Evolutionary conservation across 305 asterid genomes (phyloP), one percentile per base, ranked within the genome.

Genomic region (Fraxinus dipetala): DNA sequence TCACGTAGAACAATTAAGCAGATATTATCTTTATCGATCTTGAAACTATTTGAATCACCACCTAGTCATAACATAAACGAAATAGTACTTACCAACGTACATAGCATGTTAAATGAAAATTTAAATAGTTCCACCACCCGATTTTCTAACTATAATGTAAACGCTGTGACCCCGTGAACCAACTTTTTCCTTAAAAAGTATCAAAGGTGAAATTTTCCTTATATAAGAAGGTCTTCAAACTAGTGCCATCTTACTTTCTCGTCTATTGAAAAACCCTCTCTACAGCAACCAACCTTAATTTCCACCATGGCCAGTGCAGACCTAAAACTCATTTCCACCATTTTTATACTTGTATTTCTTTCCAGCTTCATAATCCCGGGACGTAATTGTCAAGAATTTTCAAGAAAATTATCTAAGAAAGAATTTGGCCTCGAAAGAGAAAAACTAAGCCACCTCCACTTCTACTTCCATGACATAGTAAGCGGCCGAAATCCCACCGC

Each of bases 391-490:
- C 85, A 87, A 8, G 54, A 87, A 81, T 87, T 85, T 35, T 85
- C 90, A 14, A 83, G 78, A 83, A 76, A 51, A 14, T 75, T 85
- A 0, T 83, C 86, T 32, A 79, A 72, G 20, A 70, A 30, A 34
- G 74, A 30, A 13, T 22, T 85, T 56, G 85, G 88, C 11, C 65
- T 87, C 8, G 36, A 75, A 32, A 51, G 61, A 48, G 77, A 85
- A 45, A 87, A 81, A 16, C 78, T 87, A 20, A 85, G 80, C 84
- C 87, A 87, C 84, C 87, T 87, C 77, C 83, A 40, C 36, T 87
- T 85, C 85, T 87, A 76, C 89, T 87, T 85, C 85, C 90, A 89
- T 84, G 90, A 87, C 86, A 75, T 82, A 32, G 82, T 86, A 43
- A 81, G 85, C 83, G 89, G 89, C 30, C 82, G 10, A 43, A 16